Evolutionary conservation across 345 rosid species (phyloP).

Genomic region (Microcos paniculata): DNA sequence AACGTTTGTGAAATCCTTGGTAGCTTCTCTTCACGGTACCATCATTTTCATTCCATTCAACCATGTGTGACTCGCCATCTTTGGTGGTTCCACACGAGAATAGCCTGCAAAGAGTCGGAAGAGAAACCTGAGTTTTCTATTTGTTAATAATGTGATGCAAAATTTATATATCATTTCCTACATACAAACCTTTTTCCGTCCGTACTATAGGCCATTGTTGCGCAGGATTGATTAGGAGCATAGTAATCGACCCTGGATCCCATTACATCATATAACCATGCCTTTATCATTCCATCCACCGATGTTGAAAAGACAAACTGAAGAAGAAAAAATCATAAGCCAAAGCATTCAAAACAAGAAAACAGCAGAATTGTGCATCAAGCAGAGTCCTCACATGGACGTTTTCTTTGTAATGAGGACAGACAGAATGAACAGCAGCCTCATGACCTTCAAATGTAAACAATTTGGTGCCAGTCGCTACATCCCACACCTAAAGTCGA

Average conservation of each 20-base stretch:
- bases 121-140: background rate
- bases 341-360: background rate
- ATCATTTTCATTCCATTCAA: slow-evolving; percentile 56
- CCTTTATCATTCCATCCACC: slow-evolving; percentile 37
- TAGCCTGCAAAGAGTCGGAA: slow-evolving; percentile 25
- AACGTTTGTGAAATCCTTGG: slow-evolving; percentile 40
- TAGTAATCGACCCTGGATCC: slow-evolving; percentile 41
- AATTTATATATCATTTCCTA: background rate
- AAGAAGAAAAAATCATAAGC: slow-evolving; percentile 8
- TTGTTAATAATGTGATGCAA: slow-evolving; percentile 1
- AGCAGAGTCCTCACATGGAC: slow-evolving; percentile 41
- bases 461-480: slow-evolving; percentile 43
- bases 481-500: slow-evolving; percentile 62
- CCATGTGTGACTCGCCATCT: slow-evolving; percentile 42
- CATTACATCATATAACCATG: slow-evolving; percentile 40
- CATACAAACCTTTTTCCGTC: slow-evolving; percentile 37
- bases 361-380: background rate
- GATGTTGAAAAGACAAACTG: slow-evolving; percentile 35
- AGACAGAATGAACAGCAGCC: slow-evolving; percentile 68
- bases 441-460: slow-evolving; percentile 75
- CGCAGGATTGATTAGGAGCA: slow-evolving; percentile 38
- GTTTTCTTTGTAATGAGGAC: slow-evolving; percentile 59
- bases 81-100: slow-evolving; percentile 45
- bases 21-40: slow-evolving; percentile 37
- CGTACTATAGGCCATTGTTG: slow-evolving; percentile 40